Conservation (phyloP, 768 basidiomycete genomes). For the Neoboletus brunneissimus region DNA sequence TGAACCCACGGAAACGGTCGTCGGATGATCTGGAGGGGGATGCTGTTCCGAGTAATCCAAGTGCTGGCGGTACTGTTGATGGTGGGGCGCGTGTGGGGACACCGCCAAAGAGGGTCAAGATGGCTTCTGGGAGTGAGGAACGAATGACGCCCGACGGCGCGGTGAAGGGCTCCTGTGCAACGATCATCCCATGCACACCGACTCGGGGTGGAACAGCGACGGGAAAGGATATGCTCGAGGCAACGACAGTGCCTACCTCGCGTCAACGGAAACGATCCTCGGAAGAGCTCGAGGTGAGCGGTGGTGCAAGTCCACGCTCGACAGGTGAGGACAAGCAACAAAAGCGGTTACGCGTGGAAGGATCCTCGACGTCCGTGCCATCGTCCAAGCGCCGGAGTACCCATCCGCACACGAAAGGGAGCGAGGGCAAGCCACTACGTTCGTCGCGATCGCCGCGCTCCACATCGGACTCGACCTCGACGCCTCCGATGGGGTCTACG, state of each 20-base stretch:
- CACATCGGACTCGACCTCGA: slow-evolving; percentile 5
- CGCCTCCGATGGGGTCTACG: slow-evolving; percentile 7
- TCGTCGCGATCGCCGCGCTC: slow-evolving; percentile 11
- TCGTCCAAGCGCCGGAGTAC: slow-evolving; percentile 2
- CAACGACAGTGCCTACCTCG: slow-evolving; percentile 6
- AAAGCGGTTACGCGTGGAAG: slow-evolving; percentile 31
- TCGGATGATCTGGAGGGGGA: slow-evolving; percentile 39
- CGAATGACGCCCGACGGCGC: neutral
- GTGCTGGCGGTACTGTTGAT: neutral
- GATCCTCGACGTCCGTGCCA: slow-evolving; percentile 1
- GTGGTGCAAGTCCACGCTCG: slow-evolving; percentile 8
- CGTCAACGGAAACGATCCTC: slow-evolving; percentile 48
- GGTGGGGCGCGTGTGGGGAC: slow-evolving; percentile 26
- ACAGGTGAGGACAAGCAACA: slow-evolving; percentile 21
- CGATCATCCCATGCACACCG: neutral
- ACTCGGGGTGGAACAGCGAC: neutral
- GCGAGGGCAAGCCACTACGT: neutral
- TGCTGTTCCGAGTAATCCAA: neutral
- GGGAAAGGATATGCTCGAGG: slow-evolving; percentile 2
- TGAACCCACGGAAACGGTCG: slow-evolving; percentile 35
- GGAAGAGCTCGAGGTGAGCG: slow-evolving; percentile 42
- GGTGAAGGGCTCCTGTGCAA: neutral
- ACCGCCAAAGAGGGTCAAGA: slow-evolving; percentile 42
- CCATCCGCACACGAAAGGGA: neutral
- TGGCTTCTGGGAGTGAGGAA: slow-evolving; percentile 12